These are phyloP conservation scores for Hanseniaspora thailandica DNA, from an alignment of 805 yeast species.

Conservation along the genomic window DNA sequence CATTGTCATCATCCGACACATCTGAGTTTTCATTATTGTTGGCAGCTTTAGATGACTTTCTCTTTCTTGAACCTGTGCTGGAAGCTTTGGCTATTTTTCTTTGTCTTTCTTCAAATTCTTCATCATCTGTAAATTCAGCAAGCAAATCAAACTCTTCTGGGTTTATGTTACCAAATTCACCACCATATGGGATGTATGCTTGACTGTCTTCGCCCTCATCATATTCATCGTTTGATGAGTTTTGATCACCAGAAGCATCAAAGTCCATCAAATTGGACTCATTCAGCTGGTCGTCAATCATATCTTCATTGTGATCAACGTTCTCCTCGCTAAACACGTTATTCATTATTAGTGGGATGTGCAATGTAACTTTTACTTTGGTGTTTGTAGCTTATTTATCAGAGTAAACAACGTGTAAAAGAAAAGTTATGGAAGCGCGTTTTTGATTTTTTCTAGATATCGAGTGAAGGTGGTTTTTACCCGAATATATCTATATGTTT, in stretches of 20 bases:
- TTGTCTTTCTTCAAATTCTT: slow-evolving; percentile 18
- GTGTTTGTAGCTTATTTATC: not conserved
- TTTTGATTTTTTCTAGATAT: not conserved
- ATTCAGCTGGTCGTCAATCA: slow-evolving; percentile 24
- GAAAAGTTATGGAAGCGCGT: not conserved
- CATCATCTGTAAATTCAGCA: slow-evolving; percentile 28
- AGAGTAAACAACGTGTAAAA: not conserved
- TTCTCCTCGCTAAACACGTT: not conserved
- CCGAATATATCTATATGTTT: no score
- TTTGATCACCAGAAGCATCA: slow-evolving; percentile 20
- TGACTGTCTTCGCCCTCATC: not conserved
- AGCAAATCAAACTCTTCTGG: slow-evolving; percentile 31
- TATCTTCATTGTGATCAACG: not conserved
- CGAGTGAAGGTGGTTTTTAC: not conserved
- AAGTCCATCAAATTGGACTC: slow-evolving; percentile 28
- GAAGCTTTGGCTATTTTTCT: not conserved
- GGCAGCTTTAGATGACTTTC: slow-evolving; percentile 24
- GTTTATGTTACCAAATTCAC: slow-evolving; percentile 15
- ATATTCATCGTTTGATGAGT: slow-evolving; percentile 10
- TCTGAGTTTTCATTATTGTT: slow-evolving; percentile 20
- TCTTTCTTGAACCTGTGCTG: slow-evolving; percentile 23
- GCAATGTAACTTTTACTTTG: not conserved
- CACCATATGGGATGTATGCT: slow-evolving; percentile 11
- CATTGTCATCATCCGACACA: slow-evolving; percentile 22
- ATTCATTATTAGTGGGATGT: not conserved